Evolutionary conservation across 2,329 filamentous ascomycete genomes (phyloP).

Genomic region (Trichophyton simii): DNA sequence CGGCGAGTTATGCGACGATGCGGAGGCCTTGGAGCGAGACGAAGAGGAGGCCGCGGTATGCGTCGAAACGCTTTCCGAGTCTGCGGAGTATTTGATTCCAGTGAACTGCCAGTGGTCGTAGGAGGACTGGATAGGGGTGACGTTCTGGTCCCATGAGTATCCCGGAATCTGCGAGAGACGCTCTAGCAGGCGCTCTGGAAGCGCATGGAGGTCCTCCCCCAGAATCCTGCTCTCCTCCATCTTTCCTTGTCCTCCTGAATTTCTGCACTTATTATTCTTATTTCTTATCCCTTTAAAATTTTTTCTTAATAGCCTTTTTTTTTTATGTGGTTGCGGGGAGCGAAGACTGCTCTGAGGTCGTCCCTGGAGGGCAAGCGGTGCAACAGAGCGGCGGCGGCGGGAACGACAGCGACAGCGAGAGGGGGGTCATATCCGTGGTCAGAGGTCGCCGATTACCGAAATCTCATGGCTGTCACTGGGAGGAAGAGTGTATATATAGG

Average conservation of each 20-base stretch:
- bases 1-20: slow-evolving; percentile 33
- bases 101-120: slow-evolving; percentile 83
- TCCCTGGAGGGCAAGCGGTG: neutral
- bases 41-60: slow-evolving; percentile 29
- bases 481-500: too few species aligned
- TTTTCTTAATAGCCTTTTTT: too few species aligned
- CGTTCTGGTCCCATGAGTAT: slow-evolving; percentile 62
- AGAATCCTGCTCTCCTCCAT: slow-evolving; percentile 25
- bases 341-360: neutral
- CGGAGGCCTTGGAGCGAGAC: slow-evolving; percentile 32
- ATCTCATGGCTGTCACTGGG: neutral
- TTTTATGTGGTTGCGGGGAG: neutral
- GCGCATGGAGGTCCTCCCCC: slow-evolving; percentile 39
- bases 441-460: neutral
- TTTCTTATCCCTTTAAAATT: too few species aligned
- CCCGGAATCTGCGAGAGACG: slow-evolving; percentile 59
- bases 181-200: slow-evolving; percentile 58
- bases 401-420: neutral
- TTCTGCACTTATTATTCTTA: too few species aligned
- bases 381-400: neutral
- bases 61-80: slow-evolving; percentile 26
- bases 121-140: slow-evolving; percentile 41
- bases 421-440: neutral
- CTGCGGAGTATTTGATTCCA: slow-evolving; percentile 45
- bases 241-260: neutral